Base-by-base conservation (phyloP, 305 asterid species). In the Caryopteris hybrid region DNA sequence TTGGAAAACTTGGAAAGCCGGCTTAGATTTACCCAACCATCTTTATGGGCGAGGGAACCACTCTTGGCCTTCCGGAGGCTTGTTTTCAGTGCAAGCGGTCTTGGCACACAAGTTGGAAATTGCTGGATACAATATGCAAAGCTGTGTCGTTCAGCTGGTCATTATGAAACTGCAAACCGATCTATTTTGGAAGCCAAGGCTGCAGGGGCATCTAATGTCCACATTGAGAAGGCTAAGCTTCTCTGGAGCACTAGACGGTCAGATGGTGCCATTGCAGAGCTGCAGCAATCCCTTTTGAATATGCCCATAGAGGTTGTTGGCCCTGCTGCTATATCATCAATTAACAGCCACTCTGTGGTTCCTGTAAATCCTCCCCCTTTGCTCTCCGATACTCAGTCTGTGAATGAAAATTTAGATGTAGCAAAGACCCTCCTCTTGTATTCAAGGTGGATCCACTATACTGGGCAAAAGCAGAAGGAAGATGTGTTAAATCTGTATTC, bases 21-120 rank as follows among this genome's bases (percentile, higher is more conserved):
- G 48, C 88, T 94, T 74, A 91, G 79, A 81, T 86, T 87, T 72
- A 94, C 97, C 27, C 99, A 91, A 74, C 95, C 96, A 71, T 94
- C 99, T 74, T 81, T 94, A 53, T 94, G 99, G 97, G 95, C 99
- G 60, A 87, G 99, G 83, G 99, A 94, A 74, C 96, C 99, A 11
- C 96, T 94, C 63, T 83, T 94, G 85, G 96, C 97, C 42, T 89
- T 94, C 70, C 78, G 96, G 61, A 89, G 96, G 66, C 97, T 94
- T 79, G 96, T 94, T 75, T 91, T 88, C 78, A 75, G 95, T 67
- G 89, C 96, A 60, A 86, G 96, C 76, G 85, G 88, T 73, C 87
- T 87, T 74, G 79, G 64, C 68, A 81, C 86, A 71, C 88, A 83
- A 74, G 95, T 83, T 70, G 99, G 99, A 66, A 83, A 84, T 74